Base-by-base conservation (phyloP, 2,329 filamentous ascomycete genomes). In the Fusarium fujikuroi region DNA sequence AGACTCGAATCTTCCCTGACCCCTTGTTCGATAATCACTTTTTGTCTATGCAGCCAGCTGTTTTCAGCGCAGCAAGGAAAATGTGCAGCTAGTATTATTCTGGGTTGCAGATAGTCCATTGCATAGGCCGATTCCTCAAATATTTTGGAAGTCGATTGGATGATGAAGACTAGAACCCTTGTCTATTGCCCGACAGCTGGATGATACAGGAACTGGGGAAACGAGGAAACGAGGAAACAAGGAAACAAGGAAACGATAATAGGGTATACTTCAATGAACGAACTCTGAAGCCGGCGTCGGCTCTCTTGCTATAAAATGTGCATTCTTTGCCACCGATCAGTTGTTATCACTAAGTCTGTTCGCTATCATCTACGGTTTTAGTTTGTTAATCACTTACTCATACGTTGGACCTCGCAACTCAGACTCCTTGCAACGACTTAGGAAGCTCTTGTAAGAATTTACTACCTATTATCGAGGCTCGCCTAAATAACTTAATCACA, bases 21-120 rank as follows among this genome's bases (percentile, higher is more conserved):
- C 56, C 68, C 66, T 66, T 43, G 56, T 49, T 28, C 66, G 76
- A 60, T 75, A 67, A 63, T 64, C 75, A 69, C 76, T 49, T 77
- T 75, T 59, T 39, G 42, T 57, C 36, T 63, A 34, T 77, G 76
- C 74, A 75, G 25, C 56, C 36, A 32, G 52, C 76, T 68, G 53
- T 30, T 73, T 76, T 72, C 28, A 75, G 76, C 42, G 47, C 50
- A 50, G 47, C 60, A 57, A 60, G 63, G 60, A 25, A 42, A 28
- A 60, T 47, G 46, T 52, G 58, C 49, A 53, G 43, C 67, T 36
- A 44, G 44, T 39, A 28, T 40, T 46, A 47, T 65, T 47, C 53
- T 66, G 49, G 44, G 47, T 44, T 47, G 23, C 49, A 74, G 54
- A 50, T 50, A 49, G 69, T 59, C 23, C 34, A 63, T 75, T 53